Conservation (phyloP, 2,329 filamentous ascomycete species). For the Fusarium graminum region DNA sequence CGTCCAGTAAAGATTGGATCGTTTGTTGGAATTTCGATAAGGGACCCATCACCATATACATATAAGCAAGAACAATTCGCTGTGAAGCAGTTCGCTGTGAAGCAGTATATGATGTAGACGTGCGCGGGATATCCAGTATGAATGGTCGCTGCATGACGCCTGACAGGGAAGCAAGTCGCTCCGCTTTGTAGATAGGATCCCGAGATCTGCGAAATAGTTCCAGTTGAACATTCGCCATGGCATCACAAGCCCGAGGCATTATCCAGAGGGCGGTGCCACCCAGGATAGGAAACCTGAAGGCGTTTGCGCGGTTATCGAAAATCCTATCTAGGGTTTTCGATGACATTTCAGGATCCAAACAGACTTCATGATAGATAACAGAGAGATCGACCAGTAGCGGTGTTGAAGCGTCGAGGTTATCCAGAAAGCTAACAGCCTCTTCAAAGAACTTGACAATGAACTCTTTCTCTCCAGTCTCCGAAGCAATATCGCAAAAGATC, state of each 20-base stretch:
- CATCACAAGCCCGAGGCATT: neutral
- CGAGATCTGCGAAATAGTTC: slow-evolving; percentile 18
- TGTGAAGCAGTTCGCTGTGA: neutral
- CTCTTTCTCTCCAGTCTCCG: slow-evolving; percentile 30
- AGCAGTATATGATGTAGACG: neutral
- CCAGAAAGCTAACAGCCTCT: slow-evolving; percentile 43
- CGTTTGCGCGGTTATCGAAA: slow-evolving; percentile 26
- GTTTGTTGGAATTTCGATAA: slow-evolving; percentile 5
- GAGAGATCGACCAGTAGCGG: slow-evolving; percentile 45
- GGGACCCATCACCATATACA: slow-evolving; percentile 22
- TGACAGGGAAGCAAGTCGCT: neutral
- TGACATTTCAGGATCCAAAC: slow-evolving; percentile 28
- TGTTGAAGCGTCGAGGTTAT: slow-evolving; percentile 46
- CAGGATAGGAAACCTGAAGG: neutral
- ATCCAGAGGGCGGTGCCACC: neutral
- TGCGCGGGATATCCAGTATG: neutral
- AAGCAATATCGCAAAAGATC: slow-evolving; percentile 34
- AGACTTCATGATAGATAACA: slow-evolving; percentile 30
- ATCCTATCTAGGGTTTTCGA: slow-evolving; percentile 41
- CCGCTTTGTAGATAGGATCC: neutral
- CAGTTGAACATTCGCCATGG: slow-evolving; percentile 5
- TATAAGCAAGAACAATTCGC: slow-evolving; percentile 1
- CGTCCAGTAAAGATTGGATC: neutral
- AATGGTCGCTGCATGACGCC: neutral
- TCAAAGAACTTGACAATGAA: slow-evolving; percentile 46